These are phyloP conservation scores for Talaromyces sp. DNA, from an alignment of 2,329 filamentous ascomycete genomes.

Conservation along the genomic window DNA sequence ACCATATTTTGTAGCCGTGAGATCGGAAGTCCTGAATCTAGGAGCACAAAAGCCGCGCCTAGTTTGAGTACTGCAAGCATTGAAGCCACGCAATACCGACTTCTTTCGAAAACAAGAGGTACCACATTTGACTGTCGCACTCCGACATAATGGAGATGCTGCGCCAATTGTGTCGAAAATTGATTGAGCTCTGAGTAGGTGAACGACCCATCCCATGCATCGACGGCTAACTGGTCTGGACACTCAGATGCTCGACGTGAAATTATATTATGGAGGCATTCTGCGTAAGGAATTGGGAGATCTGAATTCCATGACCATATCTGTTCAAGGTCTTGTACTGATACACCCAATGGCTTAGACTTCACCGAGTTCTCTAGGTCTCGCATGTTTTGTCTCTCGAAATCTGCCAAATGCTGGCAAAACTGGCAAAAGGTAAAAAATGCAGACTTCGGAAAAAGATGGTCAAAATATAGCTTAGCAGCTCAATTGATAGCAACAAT, in stretches of 20 bases:
- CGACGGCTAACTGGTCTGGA: slow-evolving; percentile 28
- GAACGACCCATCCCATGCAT: slow-evolving; percentile 30
- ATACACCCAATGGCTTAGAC: not conserved
- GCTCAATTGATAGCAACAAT: not conserved
- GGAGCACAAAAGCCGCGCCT: slow-evolving; percentile 4
- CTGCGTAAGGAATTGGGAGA: not conserved
- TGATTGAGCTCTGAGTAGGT: slow-evolving; percentile 33
- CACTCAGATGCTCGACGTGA: not conserved
- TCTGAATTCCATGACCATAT: not conserved
- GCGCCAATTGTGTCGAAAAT: slow-evolving; percentile 30
- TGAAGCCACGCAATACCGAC: not conserved
- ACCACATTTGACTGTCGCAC: slow-evolving; percentile 24
- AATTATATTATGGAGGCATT: not conserved
- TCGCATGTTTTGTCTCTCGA: not conserved
- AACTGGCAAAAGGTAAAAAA: not conserved
- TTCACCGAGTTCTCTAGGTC: not conserved
- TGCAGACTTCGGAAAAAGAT: not conserved
- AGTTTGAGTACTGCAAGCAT: slow-evolving; percentile 1
- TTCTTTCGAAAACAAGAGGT: slow-evolving; percentile 7
- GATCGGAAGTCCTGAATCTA: slow-evolving; percentile 1
- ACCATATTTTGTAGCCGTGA: not conserved
- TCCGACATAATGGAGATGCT: slow-evolving; percentile 29
- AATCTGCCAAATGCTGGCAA: not conserved
- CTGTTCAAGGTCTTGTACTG: not conserved
- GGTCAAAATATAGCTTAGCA: not conserved